Evolutionary conservation across 225 moss, liverwort and hornwort genomes (phyloP).

Genomic region (Antitrichia curtipendula): DNA sequence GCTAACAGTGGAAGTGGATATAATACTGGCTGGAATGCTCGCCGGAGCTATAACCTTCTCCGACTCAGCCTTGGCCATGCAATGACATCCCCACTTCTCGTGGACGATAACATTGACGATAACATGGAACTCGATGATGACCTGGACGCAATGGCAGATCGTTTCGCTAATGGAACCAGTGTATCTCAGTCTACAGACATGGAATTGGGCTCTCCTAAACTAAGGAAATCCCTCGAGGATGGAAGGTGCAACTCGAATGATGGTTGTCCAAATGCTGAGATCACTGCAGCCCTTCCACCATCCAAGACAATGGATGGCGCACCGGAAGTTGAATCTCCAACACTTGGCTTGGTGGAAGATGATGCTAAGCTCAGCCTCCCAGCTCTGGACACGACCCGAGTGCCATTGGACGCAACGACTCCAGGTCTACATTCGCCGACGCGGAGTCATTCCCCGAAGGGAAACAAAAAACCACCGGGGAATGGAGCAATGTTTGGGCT

Average conservation of each 20-base stretch:
- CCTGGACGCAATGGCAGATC: neutral
- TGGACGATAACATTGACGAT: slow-evolving; percentile 17
- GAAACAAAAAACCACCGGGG: slow-evolving; percentile 7
- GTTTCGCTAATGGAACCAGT: neutral
- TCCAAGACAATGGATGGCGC: slow-evolving; percentile 12
- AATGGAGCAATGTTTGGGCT: slow-evolving; percentile 23
- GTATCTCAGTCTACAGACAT: slow-evolving; percentile 17
- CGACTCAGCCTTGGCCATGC: slow-evolving; percentile 47
- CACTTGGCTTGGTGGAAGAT: slow-evolving; percentile 38
- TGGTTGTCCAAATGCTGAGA: neutral
- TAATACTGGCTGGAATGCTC: slow-evolving; percentile 45
- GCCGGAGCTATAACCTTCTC: slow-evolving; percentile 49
- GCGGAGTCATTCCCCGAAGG: slow-evolving; percentile 54
- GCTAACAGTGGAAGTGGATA: slow-evolving; percentile 41
- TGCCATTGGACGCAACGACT: neutral
- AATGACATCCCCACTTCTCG: slow-evolving; percentile 15
- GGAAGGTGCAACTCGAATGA: neutral
- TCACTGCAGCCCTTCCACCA: neutral
- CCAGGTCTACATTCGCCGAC: slow-evolving; percentile 59
- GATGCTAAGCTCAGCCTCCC: slow-evolving; percentile 1
- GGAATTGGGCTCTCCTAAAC: slow-evolving; percentile 16
- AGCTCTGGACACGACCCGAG: neutral
- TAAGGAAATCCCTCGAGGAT: neutral
- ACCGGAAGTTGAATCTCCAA: slow-evolving; percentile 19
- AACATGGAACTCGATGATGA: slow-evolving; percentile 28